Evolutionary conservation across 768 basidiomycete species (phyloP).

Genomic region (Trametes sanguinea): DNA sequence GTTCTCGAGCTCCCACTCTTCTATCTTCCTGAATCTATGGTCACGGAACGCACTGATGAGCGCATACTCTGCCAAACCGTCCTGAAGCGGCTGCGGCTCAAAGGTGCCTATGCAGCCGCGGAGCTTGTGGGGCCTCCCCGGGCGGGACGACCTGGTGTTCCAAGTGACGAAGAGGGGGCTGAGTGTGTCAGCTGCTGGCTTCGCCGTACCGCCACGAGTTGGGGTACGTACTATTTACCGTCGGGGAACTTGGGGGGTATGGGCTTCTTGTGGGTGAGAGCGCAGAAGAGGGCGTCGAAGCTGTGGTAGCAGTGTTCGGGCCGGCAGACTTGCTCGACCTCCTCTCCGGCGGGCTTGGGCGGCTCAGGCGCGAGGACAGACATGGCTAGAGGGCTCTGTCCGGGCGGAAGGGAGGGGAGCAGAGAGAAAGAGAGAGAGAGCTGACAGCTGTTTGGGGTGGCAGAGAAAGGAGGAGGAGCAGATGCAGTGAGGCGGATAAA

Average conservation of each 20-base stretch:
- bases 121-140: conserved; percentile 62
- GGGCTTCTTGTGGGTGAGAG: conserved; percentile 59
- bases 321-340: conserved; percentile 53
- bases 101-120: conserved; percentile 97
- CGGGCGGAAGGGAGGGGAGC: conserved; percentile 12
- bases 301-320: conserved; percentile 80
- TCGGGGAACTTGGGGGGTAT: conserved; percentile 66
- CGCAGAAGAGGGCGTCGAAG: conserved; percentile 80
- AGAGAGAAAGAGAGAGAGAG: background rate
- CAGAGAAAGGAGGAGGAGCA: conserved; percentile 1
- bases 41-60: conserved; percentile 90
- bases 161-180: conserved; percentile 98
- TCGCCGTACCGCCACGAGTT: background rate
- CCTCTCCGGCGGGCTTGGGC: conserved; percentile 41
- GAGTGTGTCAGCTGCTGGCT: background rate
- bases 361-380: conserved; percentile 48
- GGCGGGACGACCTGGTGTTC: conserved; percentile 71
- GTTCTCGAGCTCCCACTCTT: conserved; percentile 68
- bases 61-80: conserved; percentile 88
- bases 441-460: background rate
- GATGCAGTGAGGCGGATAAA: background rate
- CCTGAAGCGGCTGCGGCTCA: conserved; percentile 66
- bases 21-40: conserved; percentile 80
- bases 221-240: conserved; percentile 68
- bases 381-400: conserved; percentile 21